phyloP scores from a whole-genome alignment of 306 rosid species.

The Quercus variabilis region DNA sequence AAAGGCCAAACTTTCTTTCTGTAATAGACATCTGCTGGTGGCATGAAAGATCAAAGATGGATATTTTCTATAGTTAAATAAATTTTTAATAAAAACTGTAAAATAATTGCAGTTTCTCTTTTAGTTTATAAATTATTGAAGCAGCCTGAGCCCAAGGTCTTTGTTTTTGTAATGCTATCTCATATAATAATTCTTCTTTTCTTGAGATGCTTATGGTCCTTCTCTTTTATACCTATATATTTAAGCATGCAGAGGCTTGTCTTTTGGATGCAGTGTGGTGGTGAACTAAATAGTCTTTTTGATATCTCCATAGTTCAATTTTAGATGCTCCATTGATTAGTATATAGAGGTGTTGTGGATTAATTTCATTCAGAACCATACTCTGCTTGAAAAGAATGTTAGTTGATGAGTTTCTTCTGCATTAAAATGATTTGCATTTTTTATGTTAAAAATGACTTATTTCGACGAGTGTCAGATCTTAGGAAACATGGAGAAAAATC shows the following conservation, averaged over 20 bases:
- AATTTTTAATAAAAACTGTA: neutral
- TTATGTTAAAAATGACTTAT: constrained; percentile 18
- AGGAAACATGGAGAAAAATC: constrained; percentile 69
- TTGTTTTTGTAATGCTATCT: neutral
- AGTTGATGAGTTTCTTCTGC: neutral
- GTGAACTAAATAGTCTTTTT: neutral
- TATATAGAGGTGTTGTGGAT: constrained; percentile 4
- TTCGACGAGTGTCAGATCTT: constrained; percentile 56
- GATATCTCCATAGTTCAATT: neutral
- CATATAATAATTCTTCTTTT: neutral
- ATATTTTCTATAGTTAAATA: neutral
- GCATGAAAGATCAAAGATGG: neutral
- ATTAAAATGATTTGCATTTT: neutral
- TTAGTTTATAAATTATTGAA: neutral
- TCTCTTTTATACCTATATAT: neutral
- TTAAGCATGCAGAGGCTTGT: neutral
- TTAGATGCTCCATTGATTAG: neutral
- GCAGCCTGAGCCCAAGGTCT: neutral
- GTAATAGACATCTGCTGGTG: neutral
- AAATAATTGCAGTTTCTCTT: neutral
- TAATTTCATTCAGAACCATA: constrained; percentile 9
- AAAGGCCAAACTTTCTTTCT: neutral
- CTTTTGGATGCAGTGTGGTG: neutral
- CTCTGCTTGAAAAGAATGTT: constrained; percentile 7
- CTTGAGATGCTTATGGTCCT: neutral